A percentile compares a stretch with the other conserved stretches of the same genome.
These are phyloP conservation scores for Pleurozium schreberi DNA, from an alignment of 225 moss, liverwort and hornwort genomes.

Conservation along the genomic window DNA sequence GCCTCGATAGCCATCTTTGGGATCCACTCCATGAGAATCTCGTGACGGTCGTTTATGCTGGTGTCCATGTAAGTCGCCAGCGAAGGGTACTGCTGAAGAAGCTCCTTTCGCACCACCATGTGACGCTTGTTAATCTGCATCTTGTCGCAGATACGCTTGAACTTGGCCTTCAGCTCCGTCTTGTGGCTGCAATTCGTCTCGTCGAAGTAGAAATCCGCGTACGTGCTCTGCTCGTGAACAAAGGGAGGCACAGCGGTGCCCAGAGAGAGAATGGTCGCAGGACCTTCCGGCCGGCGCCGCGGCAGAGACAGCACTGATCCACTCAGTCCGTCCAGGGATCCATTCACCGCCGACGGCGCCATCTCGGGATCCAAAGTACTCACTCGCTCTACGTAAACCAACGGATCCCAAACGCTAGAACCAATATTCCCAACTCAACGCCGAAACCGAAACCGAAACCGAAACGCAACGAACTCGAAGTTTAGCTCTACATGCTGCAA, in stretches of 20 bases:
- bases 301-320: background rate
- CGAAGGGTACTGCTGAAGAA: conserved; percentile 43
- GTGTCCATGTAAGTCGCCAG: conserved; percentile 35
- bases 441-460: background rate
- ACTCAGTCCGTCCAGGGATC: background rate
- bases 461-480: background rate
- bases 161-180: conserved; percentile 42
- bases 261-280: conserved; percentile 19
- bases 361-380: background rate
- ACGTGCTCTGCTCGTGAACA: conserved; percentile 27
- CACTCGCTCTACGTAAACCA: background rate
- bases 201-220: conserved; percentile 39
- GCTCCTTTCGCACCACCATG: conserved; percentile 43
- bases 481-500: background rate
- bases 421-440: background rate
- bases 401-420: background rate
- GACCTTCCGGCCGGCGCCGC: conserved; percentile 11
- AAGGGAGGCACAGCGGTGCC: conserved; percentile 40
- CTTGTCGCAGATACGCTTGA: conserved; percentile 48
- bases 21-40: conserved; percentile 61
- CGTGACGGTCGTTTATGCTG: conserved; percentile 56
- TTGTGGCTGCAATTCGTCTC: conserved; percentile 27
- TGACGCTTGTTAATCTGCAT: conserved; percentile 59
- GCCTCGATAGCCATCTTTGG: conserved; percentile 74
- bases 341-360: background rate